Evolutionary conservation across 2,329 filamentous ascomycete species (phyloP).

Genomic region (Trichophyton rubrum): DNA sequence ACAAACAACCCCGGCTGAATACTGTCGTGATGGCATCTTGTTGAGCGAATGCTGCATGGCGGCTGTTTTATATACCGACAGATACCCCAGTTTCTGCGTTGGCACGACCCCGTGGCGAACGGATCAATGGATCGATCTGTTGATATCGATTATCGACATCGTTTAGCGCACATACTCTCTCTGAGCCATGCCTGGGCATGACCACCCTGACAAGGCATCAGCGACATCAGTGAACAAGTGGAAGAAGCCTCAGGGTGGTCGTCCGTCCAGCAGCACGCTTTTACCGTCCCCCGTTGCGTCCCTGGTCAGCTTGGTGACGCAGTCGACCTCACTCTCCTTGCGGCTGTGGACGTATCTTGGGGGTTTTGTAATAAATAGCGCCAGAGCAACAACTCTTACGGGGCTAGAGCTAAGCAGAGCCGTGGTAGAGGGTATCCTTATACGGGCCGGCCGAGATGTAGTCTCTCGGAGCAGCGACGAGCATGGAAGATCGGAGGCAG

Average conservation of each 20-base stretch:
- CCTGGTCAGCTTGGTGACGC: constrained; percentile 32
- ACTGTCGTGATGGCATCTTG: no score
- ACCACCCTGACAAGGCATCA: neutral
- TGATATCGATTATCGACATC: neutral
- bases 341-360: constrained; percentile 34
- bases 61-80: neutral
- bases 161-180: neutral
- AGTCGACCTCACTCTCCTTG: constrained; percentile 35
- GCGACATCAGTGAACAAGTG: neutral
- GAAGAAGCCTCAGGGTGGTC: neutral
- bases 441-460: constrained; percentile 34
- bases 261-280: constrained; percentile 20
- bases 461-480: constrained; percentile 37
- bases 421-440: constrained; percentile 34
- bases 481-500: constrained; percentile 30
- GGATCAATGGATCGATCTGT: neutral
- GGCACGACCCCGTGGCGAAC: neutral
- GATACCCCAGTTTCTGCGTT: neutral
- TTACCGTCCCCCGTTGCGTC: constrained; percentile 34
- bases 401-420: constrained; percentile 34
- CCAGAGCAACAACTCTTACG: constrained; percentile 33
- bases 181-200: neutral
- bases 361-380: constrained; percentile 32
- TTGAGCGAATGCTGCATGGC: neutral
- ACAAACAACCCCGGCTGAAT: neutral